A percentile compares a stretch with the other conserved stretches of the same genome.
phyloP scores from a whole-genome alignment of 1,284 basidiomycete species.

The Ustilago curta region DNA sequence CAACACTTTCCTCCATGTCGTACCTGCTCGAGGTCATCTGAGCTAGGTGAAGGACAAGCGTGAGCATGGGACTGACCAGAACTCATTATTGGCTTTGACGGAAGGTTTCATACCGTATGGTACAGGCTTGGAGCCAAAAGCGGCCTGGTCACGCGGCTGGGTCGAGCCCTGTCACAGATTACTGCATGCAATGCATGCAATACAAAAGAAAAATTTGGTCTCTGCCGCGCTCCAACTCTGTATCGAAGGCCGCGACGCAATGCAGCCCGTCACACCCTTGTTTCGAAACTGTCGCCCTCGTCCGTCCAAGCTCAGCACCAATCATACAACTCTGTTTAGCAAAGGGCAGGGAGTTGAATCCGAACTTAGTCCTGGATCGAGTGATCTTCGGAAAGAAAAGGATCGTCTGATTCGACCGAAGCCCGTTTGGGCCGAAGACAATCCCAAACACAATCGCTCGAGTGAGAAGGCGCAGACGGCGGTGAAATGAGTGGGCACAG shows the following conservation, averaged over 20 bases:
- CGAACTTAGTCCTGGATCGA: neutral
- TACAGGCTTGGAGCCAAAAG: neutral
- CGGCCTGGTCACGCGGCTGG: conserved; percentile 27
- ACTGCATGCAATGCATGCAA: neutral
- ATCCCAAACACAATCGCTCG: neutral
- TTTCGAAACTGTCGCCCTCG: conserved; percentile 7
- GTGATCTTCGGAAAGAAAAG: conserved; percentile 6
- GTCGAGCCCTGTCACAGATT: conserved; percentile 2
- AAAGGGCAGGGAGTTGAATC: neutral
- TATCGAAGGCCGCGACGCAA: neutral
- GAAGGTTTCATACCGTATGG: neutral
- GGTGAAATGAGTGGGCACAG: neutral
- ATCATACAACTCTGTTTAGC: conserved; percentile 6
- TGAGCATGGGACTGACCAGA: neutral
- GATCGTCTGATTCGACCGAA: neutral
- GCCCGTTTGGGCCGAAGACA: conserved; percentile 1
- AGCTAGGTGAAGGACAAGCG: neutral
- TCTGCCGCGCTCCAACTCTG: conserved; percentile 6
- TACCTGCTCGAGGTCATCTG: neutral
- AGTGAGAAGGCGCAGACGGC: neutral
- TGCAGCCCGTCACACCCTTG: neutral
- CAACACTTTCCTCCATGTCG: too few relatives aligned
- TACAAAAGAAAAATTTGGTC: neutral
- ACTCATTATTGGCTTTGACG: too few relatives aligned
- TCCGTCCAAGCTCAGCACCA: conserved; percentile 8